These are phyloP conservation scores for Apiospora phragmitis DNA, from an alignment of 2,329 filamentous ascomycete genomes.

Conservation along the genomic window DNA sequence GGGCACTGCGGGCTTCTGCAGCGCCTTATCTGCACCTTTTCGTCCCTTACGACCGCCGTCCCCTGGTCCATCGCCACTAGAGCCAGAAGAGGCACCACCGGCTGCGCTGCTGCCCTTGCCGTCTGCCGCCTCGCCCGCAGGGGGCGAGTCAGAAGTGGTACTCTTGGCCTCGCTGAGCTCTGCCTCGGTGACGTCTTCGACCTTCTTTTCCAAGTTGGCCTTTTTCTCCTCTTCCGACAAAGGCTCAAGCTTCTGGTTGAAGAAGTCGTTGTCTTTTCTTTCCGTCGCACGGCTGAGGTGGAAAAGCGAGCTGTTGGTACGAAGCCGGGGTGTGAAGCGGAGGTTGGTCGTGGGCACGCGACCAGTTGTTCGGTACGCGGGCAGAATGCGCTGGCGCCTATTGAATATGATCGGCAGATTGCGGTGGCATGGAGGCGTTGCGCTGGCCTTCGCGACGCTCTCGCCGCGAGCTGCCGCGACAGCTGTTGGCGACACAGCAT, in stretches of 20 bases:
- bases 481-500: constrained; percentile 36
- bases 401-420: constrained; percentile 26
- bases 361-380: constrained; percentile 20
- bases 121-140: constrained; percentile 52
- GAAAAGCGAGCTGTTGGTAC: constrained; percentile 35
- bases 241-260: constrained; percentile 49
- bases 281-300: constrained; percentile 35
- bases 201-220: constrained; percentile 49
- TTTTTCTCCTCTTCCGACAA: constrained; percentile 55
- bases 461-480: constrained; percentile 29
- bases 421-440: constrained; percentile 22
- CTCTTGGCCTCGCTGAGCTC: constrained; percentile 49
- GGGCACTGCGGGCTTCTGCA: constrained; percentile 86
- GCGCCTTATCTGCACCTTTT: constrained; percentile 68
- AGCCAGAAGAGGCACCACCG: constrained; percentile 47
- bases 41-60: constrained; percentile 71
- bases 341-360: constrained; percentile 22
- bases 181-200: constrained; percentile 42
- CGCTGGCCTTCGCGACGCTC: constrained; percentile 24
- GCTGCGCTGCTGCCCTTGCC: constrained; percentile 61
- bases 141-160: constrained; percentile 40
- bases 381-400: constrained; percentile 16
- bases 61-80: constrained; percentile 57
- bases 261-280: constrained; percentile 48
- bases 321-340: constrained; percentile 14